Evolutionary conservation across 169 alveolate species (phyloP), one percentile per base, ranked within the genome.

Genomic region (Plasmodium reichenowi): DNA sequence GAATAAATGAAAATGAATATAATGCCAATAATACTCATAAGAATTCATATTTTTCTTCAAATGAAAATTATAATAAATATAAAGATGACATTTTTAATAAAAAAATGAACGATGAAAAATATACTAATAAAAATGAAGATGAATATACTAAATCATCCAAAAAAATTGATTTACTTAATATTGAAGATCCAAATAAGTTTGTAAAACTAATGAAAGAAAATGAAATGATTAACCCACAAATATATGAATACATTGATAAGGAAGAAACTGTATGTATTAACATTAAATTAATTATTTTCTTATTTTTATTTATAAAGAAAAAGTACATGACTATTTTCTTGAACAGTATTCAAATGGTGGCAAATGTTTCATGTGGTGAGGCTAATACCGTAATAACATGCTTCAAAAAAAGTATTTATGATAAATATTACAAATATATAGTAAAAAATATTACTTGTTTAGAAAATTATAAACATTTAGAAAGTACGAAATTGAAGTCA

Each of bases 261-360:
- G 89, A 76, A 63, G 89, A 76, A 76, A 76, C 89, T 52, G 89
- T 76, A 26, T 76, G 89, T 50, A 76, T 76, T 43, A 76, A 76
- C 63, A 66, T 76, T 50, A 76, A 76, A 76, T 68, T 76, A 76
- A 76, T 76, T 15, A 45, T 76, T 71, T 76, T 76, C 54, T 64
- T 76, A 63, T 63, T 76, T 45, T 52, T 76, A 24, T 76, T 76
- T 76, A 71, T 76, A 76, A 76, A 76, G 66, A 76, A 76, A 48
- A 76, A 76, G 62, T 76, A 76, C 70, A 76, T 76, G 89, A 76
- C 76, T 17, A 76, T 76, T 76, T 76, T 76, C 89, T 50, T 76
- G 89, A 76, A 76, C 76, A 76, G 15, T 15, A 20, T 76, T 76
- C 38, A 64, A 66, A 76, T 76, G 89, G 89, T 76, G 13, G 48